Evolutionary conservation across 441 rosid genomes (phyloP), one percentile per base, ranked within the genome.

Genomic region (Gossypium aridum): DNA sequence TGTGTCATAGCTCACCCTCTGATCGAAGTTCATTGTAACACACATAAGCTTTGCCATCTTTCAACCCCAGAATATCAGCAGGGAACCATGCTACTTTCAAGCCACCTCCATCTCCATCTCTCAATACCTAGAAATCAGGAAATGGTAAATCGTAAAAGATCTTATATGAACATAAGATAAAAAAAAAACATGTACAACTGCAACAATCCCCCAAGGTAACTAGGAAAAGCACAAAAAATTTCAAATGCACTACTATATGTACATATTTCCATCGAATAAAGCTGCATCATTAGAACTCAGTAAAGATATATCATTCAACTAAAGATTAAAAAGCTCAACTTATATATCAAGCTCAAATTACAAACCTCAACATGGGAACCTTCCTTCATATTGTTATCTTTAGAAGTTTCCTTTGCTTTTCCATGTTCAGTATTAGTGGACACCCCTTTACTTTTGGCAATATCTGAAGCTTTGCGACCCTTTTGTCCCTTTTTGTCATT

Each of bases 321-420:
- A 17, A 61, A 61, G 25, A 61, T 28, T 13, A 49, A 25, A 49
- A n/a, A 49, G 20, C 37, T 68, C 37, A 49, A n/a, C 14, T 16
- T 8, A n/a, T 68, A 67, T 68, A n/a, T 14, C 56, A 72, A 62
- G 57, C 23, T 25, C 34, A 60, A 13, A 26, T 23, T 10, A 73
- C 94, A 79, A 81, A 96, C 99, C 99, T 96, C 99, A 63, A 94
- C 98, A 51, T 26, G 82, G 57, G 96, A 89, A 68, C 96, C 98
- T 87, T 90, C 95, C 87, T 79, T 87, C 77, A 96, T 85, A 80
- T 72, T 70, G 62, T 76, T 78, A 51, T 85, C 84, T 70, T 82
- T 86, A 14, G 73, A 72, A 61, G 78, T 71, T 84, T 81, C 85
- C n/a, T 55, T 76, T 39, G 55, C 73, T 76, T 81, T 88, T 56